Base-by-base conservation (phyloP, 2,329 filamentous ascomycete species). In the Fusarium sacchari region DNA sequence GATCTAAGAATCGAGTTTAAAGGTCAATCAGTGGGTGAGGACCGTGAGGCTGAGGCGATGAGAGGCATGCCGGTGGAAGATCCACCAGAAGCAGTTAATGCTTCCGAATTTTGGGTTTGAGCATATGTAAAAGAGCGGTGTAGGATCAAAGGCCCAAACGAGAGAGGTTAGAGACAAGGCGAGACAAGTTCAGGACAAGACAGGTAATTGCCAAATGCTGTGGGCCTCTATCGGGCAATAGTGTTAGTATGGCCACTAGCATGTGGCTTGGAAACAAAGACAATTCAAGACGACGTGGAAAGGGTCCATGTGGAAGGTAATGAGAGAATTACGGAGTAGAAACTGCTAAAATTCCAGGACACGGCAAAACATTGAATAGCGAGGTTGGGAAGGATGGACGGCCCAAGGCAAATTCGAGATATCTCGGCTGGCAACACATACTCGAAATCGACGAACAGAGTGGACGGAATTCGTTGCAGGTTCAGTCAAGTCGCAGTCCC, bases 71-170 rank as follows among this genome's bases (percentile, higher is more conserved):
- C 49, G 63, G 46, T 59, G 55, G 58, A 66, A 55, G 50, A 77
- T 77, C 73, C 63, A 74, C 71, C 44, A 57, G 49, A 66, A 60
- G 22, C 36, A 69, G 64, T 64, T 22, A 66, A 74, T 63, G 69
- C 63, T 56, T 47, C 63, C 53, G 46, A 71, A 72, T 69, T 73
- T 72, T 66, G 67, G 67, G 69, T 74, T 71, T 71, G 60, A 72
- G 59, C 26, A 67, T 73, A n/a, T n/a, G n/a, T n/a, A 66, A 78
- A 78, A 77, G 63, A 78, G 76, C 76, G 76, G 76, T 78, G 76
- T 73, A 74, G 74, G 50, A 71, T 53, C 64, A 44, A 62, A 68
- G 70, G 62, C 60, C 69, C 58, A 47, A 73, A 74, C 68, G 47
- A 69, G 68, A 67, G 56, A 76, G 56, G 68, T 68, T 57, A 63